These are phyloP conservation scores for Fragaria iinumae DNA, from an alignment of 306 rosid genomes.

Conservation along the genomic window DNA sequence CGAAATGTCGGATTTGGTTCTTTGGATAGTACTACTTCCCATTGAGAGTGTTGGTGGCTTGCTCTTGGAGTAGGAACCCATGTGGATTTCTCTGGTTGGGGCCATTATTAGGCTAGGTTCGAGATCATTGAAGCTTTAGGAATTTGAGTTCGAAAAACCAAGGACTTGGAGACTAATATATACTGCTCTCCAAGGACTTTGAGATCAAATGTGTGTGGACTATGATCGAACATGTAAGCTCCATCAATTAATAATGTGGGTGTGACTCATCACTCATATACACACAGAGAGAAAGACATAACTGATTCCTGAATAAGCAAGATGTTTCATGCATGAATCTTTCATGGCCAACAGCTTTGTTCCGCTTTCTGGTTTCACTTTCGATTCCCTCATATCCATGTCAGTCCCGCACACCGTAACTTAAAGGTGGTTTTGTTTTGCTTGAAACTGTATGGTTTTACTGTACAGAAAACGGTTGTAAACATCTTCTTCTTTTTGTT, in stretches of 20 bases:
- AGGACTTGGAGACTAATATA: slow-evolving; percentile 13
- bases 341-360: slow-evolving; percentile 7
- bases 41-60: slow-evolving; percentile 24
- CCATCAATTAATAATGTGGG: neutral
- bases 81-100: slow-evolving; percentile 25
- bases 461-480: neutral
- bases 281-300: neutral
- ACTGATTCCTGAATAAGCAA: slow-evolving; percentile 1
- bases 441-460: neutral
- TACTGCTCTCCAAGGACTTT: neutral
- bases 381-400: neutral
- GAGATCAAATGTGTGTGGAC: slow-evolving; percentile 25
- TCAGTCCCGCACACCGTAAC: neutral
- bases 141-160: neutral
- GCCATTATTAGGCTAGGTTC: slow-evolving; percentile 22
- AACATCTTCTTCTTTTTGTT: neutral
- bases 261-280: neutral
- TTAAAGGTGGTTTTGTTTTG: slow-evolving; percentile 1
- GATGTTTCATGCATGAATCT: slow-evolving; percentile 22
- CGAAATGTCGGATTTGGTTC: slow-evolving; percentile 46
- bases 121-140: neutral
- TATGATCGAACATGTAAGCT: neutral
- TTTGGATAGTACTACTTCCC: slow-evolving; percentile 26
- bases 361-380: neutral
- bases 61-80: slow-evolving; percentile 14